These are phyloP conservation scores for Mycena venus DNA, from an alignment of 768 basidiomycete species.

Conservation along the genomic window DNA sequence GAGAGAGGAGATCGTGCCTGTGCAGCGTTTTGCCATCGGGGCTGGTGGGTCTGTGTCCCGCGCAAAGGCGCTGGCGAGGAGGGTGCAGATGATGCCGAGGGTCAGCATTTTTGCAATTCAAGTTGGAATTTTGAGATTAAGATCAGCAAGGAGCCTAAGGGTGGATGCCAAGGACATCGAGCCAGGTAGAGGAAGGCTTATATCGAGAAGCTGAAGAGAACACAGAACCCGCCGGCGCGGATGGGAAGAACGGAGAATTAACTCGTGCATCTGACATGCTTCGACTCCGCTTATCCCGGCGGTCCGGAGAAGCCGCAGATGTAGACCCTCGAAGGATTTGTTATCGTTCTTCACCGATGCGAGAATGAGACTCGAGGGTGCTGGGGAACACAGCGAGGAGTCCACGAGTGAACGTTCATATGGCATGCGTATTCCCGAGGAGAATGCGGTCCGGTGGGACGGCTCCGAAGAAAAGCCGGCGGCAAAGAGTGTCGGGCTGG, in stretches of 20 bases:
- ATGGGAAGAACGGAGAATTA: conserved; percentile 7
- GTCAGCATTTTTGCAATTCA: conserved; percentile 7
- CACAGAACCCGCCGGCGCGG: conserved; percentile 8
- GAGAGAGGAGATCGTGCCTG: conserved; percentile 29
- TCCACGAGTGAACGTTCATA: neutral
- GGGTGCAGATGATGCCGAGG: neutral
- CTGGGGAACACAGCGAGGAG: neutral
- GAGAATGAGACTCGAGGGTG: neutral
- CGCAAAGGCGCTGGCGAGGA: conserved; percentile 1
- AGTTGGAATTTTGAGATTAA: conserved; percentile 1
- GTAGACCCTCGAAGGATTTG: neutral
- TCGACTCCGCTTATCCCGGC: conserved; percentile 3
- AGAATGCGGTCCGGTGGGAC: neutral
- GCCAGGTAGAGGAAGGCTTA: conserved; percentile 14
- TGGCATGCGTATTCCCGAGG: neutral
- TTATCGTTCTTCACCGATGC: neutral
- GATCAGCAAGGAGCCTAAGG: conserved; percentile 2
- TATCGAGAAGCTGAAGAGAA: conserved; percentile 6
- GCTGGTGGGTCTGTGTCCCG: neutral
- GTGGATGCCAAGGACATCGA: neutral
- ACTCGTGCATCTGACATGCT: conserved; percentile 8
- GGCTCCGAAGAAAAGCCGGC: neutral
- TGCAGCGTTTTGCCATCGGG: conserved; percentile 31
- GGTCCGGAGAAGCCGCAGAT: conserved; percentile 12
- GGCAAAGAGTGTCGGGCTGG: too few relatives aligned